Evolutionary conservation across 2,329 filamentous ascomycete genomes (phyloP).

Genomic region (Cytospora piceae): DNA sequence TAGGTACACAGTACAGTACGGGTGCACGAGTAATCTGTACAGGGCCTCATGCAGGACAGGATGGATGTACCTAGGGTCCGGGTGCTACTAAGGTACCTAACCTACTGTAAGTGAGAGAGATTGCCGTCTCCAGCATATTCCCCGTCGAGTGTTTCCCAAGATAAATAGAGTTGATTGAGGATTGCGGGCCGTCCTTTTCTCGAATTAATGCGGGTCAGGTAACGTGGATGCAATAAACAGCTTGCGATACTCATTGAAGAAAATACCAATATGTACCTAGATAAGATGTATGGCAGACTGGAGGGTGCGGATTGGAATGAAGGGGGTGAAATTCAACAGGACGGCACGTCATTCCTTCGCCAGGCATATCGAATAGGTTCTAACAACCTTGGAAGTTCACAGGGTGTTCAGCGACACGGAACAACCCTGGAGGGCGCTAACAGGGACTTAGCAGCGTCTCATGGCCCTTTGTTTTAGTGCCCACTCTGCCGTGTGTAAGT

Average conservation of each 20-base stretch:
- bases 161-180: neutral
- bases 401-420: neutral
- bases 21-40: neutral
- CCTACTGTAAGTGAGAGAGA: neutral
- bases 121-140: slow-evolving; percentile 1
- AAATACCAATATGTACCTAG: too few relatives aligned
- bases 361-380: too few relatives aligned
- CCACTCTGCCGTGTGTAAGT: neutral
- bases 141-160: neutral
- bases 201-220: neutral
- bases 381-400: too few relatives aligned
- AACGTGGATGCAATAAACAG: neutral
- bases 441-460: neutral
- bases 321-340: too few relatives aligned
- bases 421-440: neutral
- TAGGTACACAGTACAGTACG: neutral
- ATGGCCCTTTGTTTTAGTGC: neutral
- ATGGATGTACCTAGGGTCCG: neutral
- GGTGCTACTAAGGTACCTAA: too few relatives aligned
- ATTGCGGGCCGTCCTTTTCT: neutral
- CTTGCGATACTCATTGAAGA: too few relatives aligned
- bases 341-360: neutral
- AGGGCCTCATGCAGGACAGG: too few relatives aligned
- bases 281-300: neutral
- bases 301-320: neutral